These are phyloP conservation scores for Echinochloa phyllopogon DNA, from an alignment of 176 grass and related monocot genomes.

Conservation along the genomic window DNA sequence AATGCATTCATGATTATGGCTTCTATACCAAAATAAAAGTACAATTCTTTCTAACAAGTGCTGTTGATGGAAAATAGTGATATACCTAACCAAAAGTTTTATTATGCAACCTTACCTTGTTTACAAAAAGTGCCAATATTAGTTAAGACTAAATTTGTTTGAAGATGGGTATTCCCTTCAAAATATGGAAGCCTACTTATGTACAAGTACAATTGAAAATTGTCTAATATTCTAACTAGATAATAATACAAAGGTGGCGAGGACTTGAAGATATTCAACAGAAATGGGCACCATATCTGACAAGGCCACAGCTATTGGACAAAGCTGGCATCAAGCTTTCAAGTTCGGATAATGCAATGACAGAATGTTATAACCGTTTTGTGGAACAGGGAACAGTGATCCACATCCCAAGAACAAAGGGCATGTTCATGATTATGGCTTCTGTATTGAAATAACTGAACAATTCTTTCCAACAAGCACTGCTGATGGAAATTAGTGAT, in stretches of 20 bases:
- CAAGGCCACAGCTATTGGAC: background rate
- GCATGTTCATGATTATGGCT: background rate
- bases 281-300: background rate
- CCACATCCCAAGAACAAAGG: background rate
- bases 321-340: background rate
- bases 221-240: background rate
- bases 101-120: background rate
- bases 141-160: background rate
- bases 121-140: background rate
- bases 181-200: no score
- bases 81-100: background rate
- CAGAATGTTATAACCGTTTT: background rate
- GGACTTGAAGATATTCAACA: background rate
- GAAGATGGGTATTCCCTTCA: background rate
- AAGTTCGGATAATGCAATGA: conserved; percentile 17
- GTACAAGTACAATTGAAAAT: no score
- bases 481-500: background rate
- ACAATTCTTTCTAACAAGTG: background rate
- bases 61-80: background rate
- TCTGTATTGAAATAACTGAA: background rate
- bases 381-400: background rate
- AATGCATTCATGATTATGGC: background rate
- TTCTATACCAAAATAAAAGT: background rate
- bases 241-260: conserved; percentile 26
- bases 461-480: background rate